These are phyloP conservation scores for Lentinula aciculospora DNA, from an alignment of 768 basidiomycete genomes.

Conservation along the genomic window DNA sequence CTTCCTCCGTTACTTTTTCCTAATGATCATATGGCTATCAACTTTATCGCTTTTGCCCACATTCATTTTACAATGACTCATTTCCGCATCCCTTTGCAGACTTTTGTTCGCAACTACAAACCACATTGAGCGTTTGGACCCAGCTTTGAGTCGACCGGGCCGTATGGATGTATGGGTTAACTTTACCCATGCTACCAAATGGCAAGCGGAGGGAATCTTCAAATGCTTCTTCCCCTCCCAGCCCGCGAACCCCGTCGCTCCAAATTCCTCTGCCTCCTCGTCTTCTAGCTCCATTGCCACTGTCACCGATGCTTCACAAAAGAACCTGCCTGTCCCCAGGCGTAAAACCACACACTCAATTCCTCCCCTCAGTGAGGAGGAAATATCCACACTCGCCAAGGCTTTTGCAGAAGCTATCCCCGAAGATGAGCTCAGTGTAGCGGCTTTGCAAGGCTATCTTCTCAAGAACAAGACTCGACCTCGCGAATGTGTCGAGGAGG, in stretches of 20 bases:
- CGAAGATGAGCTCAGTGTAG: constrained; percentile 84
- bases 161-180: constrained; percentile 93
- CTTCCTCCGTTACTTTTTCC: neutral
- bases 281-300: constrained; percentile 17
- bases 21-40: neutral
- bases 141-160: constrained; percentile 81
- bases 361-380: constrained; percentile 68
- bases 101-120: constrained; percentile 91
- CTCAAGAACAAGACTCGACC: constrained; percentile 90
- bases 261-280: constrained; percentile 17
- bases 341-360: constrained; percentile 59
- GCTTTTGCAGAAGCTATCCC: constrained; percentile 79
- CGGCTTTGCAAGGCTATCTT: constrained; percentile 79
- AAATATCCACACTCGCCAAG: constrained; percentile 74
- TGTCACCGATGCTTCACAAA: constrained; percentile 45
- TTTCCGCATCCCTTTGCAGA: constrained; percentile 26
- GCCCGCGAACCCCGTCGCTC: constrained; percentile 23
- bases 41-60: neutral
- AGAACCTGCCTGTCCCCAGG: constrained; percentile 63
- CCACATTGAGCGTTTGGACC: constrained; percentile 90
- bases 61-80: constrained; percentile 7
- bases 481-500: constrained; percentile 77
- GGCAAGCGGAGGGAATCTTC: constrained; percentile 92
- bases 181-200: constrained; percentile 86
- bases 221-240: constrained; percentile 88